Conservation (phyloP, 1,139 yeast species). For the Casaregolazyma suthepensis region DNA sequence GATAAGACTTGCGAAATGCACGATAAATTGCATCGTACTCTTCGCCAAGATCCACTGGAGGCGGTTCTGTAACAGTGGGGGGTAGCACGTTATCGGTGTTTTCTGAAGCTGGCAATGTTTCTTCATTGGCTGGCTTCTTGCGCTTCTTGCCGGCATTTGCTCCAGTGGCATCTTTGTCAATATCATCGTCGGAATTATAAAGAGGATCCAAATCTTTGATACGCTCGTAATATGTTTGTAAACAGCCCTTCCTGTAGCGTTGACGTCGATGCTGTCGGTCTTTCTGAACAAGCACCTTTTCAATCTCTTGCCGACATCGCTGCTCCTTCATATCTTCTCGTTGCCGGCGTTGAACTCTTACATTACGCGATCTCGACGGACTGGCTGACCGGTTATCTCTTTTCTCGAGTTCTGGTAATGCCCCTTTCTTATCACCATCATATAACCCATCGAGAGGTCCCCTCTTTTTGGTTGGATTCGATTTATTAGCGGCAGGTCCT, state of each 20-base stretch:
- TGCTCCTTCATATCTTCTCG: conserved; percentile 14
- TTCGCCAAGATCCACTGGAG: conserved; percentile 25
- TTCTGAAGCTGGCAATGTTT: conserved; percentile 2
- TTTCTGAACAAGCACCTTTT: conserved; percentile 20
- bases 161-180: conserved; percentile 1
- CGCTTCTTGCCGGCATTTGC: conserved; percentile 5
- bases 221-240: conserved; percentile 26
- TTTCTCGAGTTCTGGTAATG: neutral
- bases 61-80: neutral
- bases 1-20: conserved; percentile 22
- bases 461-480: neutral
- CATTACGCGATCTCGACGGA: conserved; percentile 4
- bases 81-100: conserved; percentile 1
- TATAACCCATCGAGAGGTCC: neutral
- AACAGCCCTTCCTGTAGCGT: conserved; percentile 23
- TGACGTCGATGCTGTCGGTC: conserved; percentile 22
- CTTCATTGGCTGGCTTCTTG: conserved; percentile 6
- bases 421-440: neutral
- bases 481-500: neutral
- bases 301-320: conserved; percentile 22
- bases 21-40: conserved; percentile 21
- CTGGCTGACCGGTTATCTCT: conserved; percentile 4
- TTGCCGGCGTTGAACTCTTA: neutral
- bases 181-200: conserved; percentile 31
- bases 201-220: conserved; percentile 30